Percentiles rank a stretch among this genome's conserved stretches.
Conservation (phyloP, 1,284 basidiomycete genomes). For the Trichosporon sp. region DNA sequence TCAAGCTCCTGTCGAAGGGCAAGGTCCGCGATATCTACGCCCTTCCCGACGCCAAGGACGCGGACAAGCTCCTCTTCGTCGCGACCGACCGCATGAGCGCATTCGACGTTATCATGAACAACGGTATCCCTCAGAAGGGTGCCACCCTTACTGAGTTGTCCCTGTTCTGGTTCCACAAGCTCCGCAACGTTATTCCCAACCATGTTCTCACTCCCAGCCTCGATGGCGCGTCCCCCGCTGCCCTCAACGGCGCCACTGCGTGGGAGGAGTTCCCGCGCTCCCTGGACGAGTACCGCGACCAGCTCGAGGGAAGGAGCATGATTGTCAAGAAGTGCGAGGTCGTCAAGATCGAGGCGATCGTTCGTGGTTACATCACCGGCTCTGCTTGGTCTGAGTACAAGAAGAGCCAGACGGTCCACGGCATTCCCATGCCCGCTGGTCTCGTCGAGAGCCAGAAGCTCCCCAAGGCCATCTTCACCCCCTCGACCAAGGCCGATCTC, state of each 20-base stretch:
- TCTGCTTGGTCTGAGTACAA: conserved; percentile 96
- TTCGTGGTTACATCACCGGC: conserved; percentile 91
- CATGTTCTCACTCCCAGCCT: conserved; percentile 67
- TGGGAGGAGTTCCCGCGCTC: conserved; percentile 66
- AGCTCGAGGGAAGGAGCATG: conserved; percentile 81
- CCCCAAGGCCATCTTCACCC: conserved; percentile 83
- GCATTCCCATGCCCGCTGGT: conserved; percentile 67
- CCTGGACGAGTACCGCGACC: conserved; percentile 55
- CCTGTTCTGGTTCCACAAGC: conserved; percentile 89
- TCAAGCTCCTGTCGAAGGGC: conserved; percentile 67
- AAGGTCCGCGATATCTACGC: conserved; percentile 92
- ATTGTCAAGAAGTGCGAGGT: conserved; percentile 86
- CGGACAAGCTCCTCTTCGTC: conserved; percentile 73
- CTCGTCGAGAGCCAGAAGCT: conserved; percentile 82
- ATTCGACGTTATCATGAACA: conserved; percentile 89
- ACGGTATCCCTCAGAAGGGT: conserved; percentile 91
- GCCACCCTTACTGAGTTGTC: conserved; percentile 84
- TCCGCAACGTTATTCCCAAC: conserved; percentile 71
- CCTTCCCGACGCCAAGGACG: conserved; percentile 55
- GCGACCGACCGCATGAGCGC: conserved; percentile 95
- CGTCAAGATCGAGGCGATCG: conserved; percentile 93
- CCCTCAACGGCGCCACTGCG: conserved; percentile 49
- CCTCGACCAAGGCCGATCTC: conserved; percentile 93
- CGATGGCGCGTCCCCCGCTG: conserved; percentile 13
- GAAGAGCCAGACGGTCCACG: conserved; percentile 80